Evolutionary conservation across 2,329 filamentous ascomycete genomes (phyloP).

Genomic region (Xylariaceae sp.): DNA sequence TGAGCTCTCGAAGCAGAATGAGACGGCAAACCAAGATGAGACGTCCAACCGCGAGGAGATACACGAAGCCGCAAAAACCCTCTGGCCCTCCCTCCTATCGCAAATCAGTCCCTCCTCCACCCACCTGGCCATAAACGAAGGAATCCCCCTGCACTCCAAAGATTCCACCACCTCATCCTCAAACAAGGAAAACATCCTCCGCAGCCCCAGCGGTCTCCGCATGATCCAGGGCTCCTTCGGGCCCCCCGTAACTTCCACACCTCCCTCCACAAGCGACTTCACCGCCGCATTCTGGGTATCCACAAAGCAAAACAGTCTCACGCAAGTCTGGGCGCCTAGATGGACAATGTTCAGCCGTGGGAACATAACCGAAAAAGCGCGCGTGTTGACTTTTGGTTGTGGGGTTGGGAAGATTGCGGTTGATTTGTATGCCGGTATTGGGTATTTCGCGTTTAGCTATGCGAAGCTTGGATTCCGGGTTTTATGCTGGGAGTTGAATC

Average conservation of each 20-base stretch:
- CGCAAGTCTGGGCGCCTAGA: constrained; percentile 78
- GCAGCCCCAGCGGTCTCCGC: constrained; percentile 64
- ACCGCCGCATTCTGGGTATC: constrained; percentile 69
- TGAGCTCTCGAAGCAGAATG: neutral
- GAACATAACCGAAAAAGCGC: constrained; percentile 82
- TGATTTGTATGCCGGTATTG: constrained; percentile 88
- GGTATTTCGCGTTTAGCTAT: constrained; percentile 89
- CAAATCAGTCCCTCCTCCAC: constrained; percentile 41
- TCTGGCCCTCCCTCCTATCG: constrained; percentile 48
- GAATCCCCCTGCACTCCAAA: constrained; percentile 46
- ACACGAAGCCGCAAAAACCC: neutral
- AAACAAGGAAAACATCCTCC: constrained; percentile 59
- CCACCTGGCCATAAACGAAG: constrained; percentile 56
- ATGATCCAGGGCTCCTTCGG: constrained; percentile 75
- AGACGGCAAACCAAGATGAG: neutral
- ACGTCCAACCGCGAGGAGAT: too few relatives aligned
- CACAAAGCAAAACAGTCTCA: constrained; percentile 71
- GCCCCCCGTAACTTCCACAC: constrained; percentile 26
- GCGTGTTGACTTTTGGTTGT: constrained; percentile 59
- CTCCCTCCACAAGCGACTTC: constrained; percentile 46
- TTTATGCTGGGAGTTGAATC: constrained; percentile 86
- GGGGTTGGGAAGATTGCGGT: constrained; percentile 42
- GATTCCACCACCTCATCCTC: neutral
- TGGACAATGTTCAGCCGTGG: constrained; percentile 95
- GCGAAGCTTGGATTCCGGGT: constrained; percentile 65